phyloP scores from a whole-genome alignment of 1,284 basidiomycete species.

The Sanghuangporus sanghuang region DNA sequence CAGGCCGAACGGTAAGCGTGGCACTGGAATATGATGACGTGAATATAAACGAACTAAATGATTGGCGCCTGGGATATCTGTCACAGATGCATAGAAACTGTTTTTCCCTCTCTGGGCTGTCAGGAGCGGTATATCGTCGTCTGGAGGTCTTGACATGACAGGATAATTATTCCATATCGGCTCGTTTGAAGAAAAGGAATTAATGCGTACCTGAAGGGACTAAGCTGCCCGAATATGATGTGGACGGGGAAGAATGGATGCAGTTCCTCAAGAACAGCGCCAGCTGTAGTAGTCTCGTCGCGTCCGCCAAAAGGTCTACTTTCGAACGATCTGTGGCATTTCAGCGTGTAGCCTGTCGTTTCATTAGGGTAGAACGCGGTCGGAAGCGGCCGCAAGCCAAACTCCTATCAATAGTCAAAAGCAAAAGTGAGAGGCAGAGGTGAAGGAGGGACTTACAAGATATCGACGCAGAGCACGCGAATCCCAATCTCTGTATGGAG shows the following conservation, averaged over 20 bases:
- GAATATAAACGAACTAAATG: constrained; percentile 28
- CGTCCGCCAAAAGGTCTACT: neutral
- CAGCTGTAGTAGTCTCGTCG: neutral
- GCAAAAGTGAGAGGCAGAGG: neutral
- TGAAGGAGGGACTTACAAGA: neutral
- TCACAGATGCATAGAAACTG: constrained; percentile 31
- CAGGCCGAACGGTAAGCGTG: neutral
- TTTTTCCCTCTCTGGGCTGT: constrained; percentile 30
- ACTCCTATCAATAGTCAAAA: neutral
- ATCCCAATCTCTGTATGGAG: constrained; percentile 8
- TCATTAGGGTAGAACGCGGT: constrained; percentile 10
- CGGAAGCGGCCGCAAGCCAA: constrained; percentile 10
- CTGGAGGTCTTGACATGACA: constrained; percentile 27
- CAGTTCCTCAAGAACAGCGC: neutral
- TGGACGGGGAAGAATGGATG: neutral
- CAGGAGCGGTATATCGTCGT: constrained; percentile 36
- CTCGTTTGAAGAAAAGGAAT: neutral
- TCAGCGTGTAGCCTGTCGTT: constrained; percentile 5
- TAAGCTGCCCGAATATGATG: constrained; percentile 5
- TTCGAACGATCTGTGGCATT: constrained; percentile 8
- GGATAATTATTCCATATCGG: neutral
- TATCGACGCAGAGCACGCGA: neutral
- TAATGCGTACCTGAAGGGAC: constrained; percentile 2
- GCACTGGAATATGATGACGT: neutral
- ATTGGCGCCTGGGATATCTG: constrained; percentile 24